These are phyloP conservation scores for Saururus chinensis DNA, from an alignment of 164 flowering plant species.

Conservation along the genomic window DNA sequence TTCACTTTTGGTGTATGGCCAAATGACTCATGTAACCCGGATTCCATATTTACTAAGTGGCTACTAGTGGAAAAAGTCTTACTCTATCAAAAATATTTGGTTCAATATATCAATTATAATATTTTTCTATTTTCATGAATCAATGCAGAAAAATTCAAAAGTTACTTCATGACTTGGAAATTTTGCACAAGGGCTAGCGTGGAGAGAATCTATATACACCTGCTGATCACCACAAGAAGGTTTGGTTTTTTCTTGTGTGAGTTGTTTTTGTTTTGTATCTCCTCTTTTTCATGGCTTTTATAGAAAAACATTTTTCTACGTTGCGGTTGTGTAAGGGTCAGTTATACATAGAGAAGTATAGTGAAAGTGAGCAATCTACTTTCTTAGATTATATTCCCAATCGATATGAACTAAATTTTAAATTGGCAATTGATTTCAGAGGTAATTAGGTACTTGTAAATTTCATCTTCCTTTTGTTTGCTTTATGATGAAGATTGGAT, in stretches of 20 bases:
- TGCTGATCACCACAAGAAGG: slow-evolving; percentile 48
- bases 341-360: slow-evolving; percentile 56
- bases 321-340: slow-evolving; percentile 62
- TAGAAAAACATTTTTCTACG: not conserved
- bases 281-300: not conserved
- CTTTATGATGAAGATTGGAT: not conserved
- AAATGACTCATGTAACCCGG: not conserved
- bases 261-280: not conserved
- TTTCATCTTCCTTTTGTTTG: not conserved
- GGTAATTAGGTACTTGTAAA: slow-evolving; percentile 24
- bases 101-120: no score
- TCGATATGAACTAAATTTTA: slow-evolving; percentile 85
- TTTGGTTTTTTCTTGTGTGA: slow-evolving; percentile 9
- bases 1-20: not conserved
- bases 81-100: no score
- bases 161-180: slow-evolving; percentile 57
- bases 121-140: not conserved
- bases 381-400: slow-evolving; percentile 85
- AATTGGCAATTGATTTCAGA: slow-evolving; percentile 96
- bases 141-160: slow-evolving; percentile 47
- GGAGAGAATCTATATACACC: slow-evolving; percentile 55
- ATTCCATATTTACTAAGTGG: no score
- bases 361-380: slow-evolving; percentile 51
- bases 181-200: slow-evolving; percentile 37
- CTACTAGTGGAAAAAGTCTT: not conserved